phyloP scores from a whole-genome alignment of 1,284 basidiomycete genomes.

The Ganoderma leucocontextum region DNA sequence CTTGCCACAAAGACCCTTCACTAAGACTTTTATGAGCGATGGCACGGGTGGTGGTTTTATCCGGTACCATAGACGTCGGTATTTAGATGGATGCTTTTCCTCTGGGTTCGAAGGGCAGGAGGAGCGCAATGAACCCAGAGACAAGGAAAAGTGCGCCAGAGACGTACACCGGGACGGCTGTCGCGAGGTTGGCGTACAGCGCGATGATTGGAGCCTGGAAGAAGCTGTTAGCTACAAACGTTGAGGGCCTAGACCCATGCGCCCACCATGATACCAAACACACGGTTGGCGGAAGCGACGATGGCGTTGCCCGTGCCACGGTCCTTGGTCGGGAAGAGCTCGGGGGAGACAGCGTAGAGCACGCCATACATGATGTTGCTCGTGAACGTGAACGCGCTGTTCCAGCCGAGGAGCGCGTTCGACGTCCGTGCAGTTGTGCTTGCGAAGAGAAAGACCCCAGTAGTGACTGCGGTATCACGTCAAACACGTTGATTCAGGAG shows the following conservation, averaged over 20 bases:
- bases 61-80: too few relatives aligned
- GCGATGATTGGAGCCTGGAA: constrained; percentile 70
- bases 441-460: constrained; percentile 72
- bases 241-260: background rate
- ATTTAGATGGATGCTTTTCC: constrained; percentile 65
- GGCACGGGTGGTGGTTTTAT: background rate
- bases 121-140: constrained; percentile 63
- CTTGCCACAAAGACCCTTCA: background rate
- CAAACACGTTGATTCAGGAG: background rate
- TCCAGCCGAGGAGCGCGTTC: constrained; percentile 72
- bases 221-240: background rate
- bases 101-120: constrained; percentile 77
- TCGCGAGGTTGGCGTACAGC: constrained; percentile 63
- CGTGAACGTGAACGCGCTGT: constrained; percentile 70
- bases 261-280: constrained; percentile 69
- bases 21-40: background rate
- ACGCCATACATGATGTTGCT: constrained; percentile 80
- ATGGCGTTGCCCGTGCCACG: constrained; percentile 78
- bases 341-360: constrained; percentile 69
- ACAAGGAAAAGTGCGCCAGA: constrained; percentile 70
- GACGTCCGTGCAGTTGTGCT: constrained; percentile 71
- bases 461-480: constrained; percentile 52
- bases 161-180: constrained; percentile 75
- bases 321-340: constrained; percentile 75
- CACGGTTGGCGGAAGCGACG: constrained; percentile 62